Percentiles rank a stretch among this genome's conserved stretches.
Evolutionary conservation across 805 yeast genomes (phyloP).

Genomic region (Monosporozyma solicola): DNA sequence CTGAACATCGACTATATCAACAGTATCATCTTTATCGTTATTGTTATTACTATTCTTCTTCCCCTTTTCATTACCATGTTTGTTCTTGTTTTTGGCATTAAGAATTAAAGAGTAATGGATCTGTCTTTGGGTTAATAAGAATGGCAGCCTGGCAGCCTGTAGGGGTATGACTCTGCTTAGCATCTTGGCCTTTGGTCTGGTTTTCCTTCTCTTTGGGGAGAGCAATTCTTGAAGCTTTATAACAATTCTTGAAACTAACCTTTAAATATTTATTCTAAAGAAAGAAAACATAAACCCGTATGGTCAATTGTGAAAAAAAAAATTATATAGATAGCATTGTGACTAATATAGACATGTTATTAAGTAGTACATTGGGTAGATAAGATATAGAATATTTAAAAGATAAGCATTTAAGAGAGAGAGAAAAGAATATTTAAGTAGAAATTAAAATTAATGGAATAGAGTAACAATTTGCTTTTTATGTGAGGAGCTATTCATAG

Average conservation of each 20-base stretch:
- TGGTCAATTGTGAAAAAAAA: neutral
- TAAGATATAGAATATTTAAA: neutral
- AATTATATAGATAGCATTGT: neutral
- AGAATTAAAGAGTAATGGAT: neutral
- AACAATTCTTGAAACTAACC: neutral
- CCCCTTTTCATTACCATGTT: conserved; percentile 2
- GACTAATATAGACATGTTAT: neutral
- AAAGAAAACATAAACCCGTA: neutral
- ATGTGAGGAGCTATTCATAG: conserved; percentile 20
- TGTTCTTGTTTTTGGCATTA: conserved; percentile 4
- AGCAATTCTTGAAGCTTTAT: neutral
- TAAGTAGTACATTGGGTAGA: neutral
- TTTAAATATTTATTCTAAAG: neutral
- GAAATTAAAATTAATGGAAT: neutral
- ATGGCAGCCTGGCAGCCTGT: neutral
- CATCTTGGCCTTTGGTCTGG: neutral
- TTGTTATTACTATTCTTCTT: neutral
- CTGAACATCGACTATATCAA: conserved; percentile 5
- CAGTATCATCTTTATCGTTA: neutral
- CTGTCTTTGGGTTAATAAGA: neutral
- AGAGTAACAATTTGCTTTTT: neutral
- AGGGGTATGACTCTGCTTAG: neutral
- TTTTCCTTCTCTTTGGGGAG: neutral
- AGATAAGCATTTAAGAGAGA: neutral
- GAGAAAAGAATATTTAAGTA: neutral